phyloP scores from a whole-genome alignment of 352 stramenopile species.

The Phytophthora niederhauseri region DNA sequence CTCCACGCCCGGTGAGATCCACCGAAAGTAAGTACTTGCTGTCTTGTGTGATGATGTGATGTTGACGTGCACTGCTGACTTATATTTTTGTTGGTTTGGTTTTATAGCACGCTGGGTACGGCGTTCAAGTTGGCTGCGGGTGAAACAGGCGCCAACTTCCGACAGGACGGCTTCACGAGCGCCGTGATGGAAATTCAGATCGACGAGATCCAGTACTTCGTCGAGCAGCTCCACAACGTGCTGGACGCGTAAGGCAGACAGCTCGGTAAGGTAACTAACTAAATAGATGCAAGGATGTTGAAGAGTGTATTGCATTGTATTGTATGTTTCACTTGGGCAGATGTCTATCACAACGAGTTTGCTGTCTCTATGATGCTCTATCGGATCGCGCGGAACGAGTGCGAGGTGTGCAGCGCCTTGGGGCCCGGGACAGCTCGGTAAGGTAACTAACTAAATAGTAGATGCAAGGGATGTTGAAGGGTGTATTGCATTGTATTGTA shows the following conservation, averaged over 20 bases:
- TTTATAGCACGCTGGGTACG: conserved; percentile 87
- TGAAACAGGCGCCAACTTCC: conserved; percentile 93
- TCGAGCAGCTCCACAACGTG: conserved; percentile 95
- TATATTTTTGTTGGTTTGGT: too few relatives aligned
- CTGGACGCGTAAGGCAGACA: conserved; percentile 73
- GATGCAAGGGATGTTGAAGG: neutral
- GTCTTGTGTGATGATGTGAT: neutral
- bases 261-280: conserved; percentile 17
- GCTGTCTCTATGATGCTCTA: conserved; percentile 7
- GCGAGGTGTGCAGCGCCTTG: conserved; percentile 13
- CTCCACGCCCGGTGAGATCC: conserved; percentile 87
- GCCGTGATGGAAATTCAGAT: conserved; percentile 96
- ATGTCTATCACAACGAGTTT: neutral
- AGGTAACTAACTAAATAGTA: too few relatives aligned
- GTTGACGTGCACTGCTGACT: conserved; percentile 3
- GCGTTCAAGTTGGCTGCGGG: conserved; percentile 94
- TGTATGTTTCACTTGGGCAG: neutral
- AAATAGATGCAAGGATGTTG: conserved; percentile 20
- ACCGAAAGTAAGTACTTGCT: conserved; percentile 72
- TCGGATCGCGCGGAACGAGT: conserved; percentile 28
- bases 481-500: neutral
- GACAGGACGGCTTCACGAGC: conserved; percentile 96
- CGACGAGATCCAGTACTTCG: conserved; percentile 95
- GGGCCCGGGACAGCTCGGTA: neutral
- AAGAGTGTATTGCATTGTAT: neutral